Conservation (phyloP, 2,329 filamentous ascomycete genomes). For the Colletotrichum sidae region DNA sequence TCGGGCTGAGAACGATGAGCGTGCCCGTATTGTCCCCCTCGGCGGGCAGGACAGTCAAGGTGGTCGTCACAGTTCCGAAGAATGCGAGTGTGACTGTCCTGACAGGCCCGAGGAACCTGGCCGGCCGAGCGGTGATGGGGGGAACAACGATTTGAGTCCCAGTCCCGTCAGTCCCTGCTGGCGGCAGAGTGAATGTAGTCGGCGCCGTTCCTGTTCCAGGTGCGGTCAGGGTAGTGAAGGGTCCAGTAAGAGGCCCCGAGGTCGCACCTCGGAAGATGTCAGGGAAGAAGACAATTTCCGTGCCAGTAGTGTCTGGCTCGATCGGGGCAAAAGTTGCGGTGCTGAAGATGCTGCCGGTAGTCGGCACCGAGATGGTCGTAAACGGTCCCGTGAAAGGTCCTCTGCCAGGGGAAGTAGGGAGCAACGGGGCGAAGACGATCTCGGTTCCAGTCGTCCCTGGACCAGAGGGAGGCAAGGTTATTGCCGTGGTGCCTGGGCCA, state of each 20-base stretch:
- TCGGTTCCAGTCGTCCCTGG: background rate
- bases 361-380: background rate
- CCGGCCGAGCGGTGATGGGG: background rate
- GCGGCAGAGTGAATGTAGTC: background rate
- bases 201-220: background rate
- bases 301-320: background rate
- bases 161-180: background rate
- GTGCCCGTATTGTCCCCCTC: background rate
- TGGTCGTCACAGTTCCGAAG: background rate
- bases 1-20: background rate
- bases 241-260: background rate
- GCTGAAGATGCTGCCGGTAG: background rate
- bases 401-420: background rate
- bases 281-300: background rate
- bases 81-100: background rate
- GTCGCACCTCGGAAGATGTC: background rate
- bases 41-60: background rate
- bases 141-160: background rate
- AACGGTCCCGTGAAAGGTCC: background rate
- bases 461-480: background rate
- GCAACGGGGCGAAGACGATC: background rate
- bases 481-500: background rate
- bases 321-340: background rate
- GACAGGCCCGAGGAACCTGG: conserved; percentile 1
- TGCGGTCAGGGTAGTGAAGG: conserved; percentile 6